Conservation (phyloP, 768 basidiomycete species). For the Macrolepiota dolichaula region DNA sequence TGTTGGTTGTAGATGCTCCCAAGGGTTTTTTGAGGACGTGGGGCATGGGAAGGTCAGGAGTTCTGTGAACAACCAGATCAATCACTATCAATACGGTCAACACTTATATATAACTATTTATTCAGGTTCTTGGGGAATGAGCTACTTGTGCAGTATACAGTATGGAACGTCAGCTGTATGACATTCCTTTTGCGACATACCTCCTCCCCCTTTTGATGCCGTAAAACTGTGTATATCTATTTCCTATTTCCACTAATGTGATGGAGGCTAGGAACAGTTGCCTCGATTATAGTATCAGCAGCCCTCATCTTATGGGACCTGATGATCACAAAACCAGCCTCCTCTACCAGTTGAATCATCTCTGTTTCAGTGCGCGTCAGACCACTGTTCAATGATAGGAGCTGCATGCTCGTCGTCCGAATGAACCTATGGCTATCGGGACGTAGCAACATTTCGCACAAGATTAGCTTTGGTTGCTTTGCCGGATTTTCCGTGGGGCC, state of each 20-base stretch:
- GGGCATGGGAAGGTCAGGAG: too few species aligned
- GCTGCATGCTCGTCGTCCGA: constrained; percentile 4
- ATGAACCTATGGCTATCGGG: constrained; percentile 1
- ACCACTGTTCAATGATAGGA: constrained; percentile 1
- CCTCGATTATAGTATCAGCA: constrained; percentile 2
- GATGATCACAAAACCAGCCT: neutral
- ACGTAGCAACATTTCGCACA: constrained; percentile 1
- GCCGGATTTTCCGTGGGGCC: neutral
- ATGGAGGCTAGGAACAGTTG: neutral
- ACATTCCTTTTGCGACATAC: too few species aligned
- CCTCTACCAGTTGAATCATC: neutral
- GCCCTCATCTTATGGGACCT: constrained; percentile 1
- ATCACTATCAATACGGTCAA: too few species aligned
- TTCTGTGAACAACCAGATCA: too few species aligned
- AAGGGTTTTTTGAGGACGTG: too few species aligned
- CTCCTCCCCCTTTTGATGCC: too few species aligned
- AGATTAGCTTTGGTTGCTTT: neutral
- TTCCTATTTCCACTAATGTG: neutral
- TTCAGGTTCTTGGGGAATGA: too few species aligned
- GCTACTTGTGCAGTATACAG: too few species aligned
- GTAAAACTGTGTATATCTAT: neutral
- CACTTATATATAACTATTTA: too few species aligned
- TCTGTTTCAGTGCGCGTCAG: neutral
- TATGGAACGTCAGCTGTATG: too few species aligned
- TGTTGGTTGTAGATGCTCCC: too few species aligned